phyloP scores from a whole-genome alignment of 768 basidiomycete genomes.

The Mrakia frigida region DNA sequence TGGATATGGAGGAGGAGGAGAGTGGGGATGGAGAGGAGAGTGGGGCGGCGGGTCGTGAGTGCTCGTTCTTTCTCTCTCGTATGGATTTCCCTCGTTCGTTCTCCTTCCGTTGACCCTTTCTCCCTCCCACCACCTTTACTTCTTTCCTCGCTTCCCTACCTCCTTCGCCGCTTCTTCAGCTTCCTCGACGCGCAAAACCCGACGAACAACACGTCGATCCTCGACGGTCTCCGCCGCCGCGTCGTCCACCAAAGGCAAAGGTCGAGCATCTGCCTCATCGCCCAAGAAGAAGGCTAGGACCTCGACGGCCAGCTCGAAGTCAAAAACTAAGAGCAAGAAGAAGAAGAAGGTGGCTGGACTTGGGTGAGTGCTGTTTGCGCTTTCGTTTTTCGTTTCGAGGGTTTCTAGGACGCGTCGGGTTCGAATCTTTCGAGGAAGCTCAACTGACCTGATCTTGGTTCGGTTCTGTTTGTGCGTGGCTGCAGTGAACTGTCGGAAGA shows the following conservation, averaged over 20 bases:
- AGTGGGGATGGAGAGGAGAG: slow-evolving; percentile 3
- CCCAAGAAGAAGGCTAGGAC: not conserved
- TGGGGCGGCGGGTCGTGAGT: not conserved
- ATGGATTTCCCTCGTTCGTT: too few species aligned
- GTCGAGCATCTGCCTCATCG: not conserved
- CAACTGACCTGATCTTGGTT: too few species aligned
- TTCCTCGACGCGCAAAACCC: not conserved
- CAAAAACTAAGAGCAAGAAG: not conserved
- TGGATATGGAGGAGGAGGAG: not conserved
- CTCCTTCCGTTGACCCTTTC: not conserved
- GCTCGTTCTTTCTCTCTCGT: not conserved
- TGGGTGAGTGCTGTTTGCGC: not conserved
- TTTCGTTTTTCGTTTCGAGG: too few species aligned
- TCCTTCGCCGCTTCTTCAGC: not conserved
- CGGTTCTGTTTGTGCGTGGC: too few species aligned
- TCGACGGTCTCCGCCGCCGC: not conserved
- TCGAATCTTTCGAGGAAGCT: too few species aligned
- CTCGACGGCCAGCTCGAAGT: too few species aligned
- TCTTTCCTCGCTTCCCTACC: not conserved
- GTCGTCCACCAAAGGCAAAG: not conserved
- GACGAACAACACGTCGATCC: not conserved
- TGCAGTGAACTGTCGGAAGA: too few species aligned
- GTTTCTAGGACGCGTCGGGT: too few species aligned
- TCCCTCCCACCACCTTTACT: not conserved
- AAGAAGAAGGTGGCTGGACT: not conserved